Evolutionary conservation across 2,329 filamentous ascomycete species (phyloP).

Genomic region (Phaeosphaeriaceae sp.): DNA sequence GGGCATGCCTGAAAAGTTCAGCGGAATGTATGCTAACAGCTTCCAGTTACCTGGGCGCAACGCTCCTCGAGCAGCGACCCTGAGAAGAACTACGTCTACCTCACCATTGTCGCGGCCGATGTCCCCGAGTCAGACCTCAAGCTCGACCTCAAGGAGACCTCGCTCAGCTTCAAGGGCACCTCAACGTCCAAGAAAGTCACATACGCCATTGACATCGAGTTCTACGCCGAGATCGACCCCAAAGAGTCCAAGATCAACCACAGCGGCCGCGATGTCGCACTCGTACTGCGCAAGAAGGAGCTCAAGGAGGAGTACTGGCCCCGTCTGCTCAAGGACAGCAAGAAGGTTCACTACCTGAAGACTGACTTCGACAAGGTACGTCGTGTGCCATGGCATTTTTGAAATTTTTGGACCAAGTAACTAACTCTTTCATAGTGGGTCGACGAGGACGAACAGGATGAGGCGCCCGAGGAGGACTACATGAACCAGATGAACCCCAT

Average conservation of each 20-base stretch:
- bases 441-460: constrained; percentile 98
- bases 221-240: constrained; percentile 90
- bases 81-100: constrained; percentile 92
- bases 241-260: constrained; percentile 85
- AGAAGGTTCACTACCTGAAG: constrained; percentile 95
- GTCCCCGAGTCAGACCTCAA: constrained; percentile 77
- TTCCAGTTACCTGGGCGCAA: constrained; percentile 93
- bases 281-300: constrained; percentile 97
- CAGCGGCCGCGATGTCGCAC: constrained; percentile 84
- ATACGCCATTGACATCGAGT: constrained; percentile 85
- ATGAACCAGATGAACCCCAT: constrained; percentile 63
- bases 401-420: neutral
- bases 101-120: constrained; percentile 89
- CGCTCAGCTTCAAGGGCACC: constrained; percentile 83
- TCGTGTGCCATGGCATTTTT: neutral
- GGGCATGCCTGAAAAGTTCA: neutral
- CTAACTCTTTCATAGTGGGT: constrained; percentile 69
- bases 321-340: constrained; percentile 85
- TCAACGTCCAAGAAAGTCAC: constrained; percentile 84
- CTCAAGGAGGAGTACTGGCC: constrained; percentile 95
- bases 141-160: constrained; percentile 74
- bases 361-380: constrained; percentile 95
- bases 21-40: constrained; percentile 23
- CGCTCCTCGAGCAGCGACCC: constrained; percentile 82
- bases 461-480: constrained; percentile 76